A percentile compares a stretch with the other conserved stretches of the same genome.
Conservation (phyloP, 768 basidiomycete species). For the Pisolithus albus region DNA sequence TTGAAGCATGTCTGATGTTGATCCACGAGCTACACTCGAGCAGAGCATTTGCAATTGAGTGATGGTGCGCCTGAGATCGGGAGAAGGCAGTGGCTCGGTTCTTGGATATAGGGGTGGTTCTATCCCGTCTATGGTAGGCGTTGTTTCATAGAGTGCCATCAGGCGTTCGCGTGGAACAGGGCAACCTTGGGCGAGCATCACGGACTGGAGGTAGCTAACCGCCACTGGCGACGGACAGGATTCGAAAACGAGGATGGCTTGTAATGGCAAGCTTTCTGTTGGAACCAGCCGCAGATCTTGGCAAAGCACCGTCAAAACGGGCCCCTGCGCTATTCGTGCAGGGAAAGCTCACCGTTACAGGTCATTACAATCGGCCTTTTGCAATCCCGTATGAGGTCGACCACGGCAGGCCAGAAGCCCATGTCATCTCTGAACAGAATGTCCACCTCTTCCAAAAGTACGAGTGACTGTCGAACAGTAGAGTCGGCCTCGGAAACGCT, state of each 20-base stretch:
- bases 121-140: slow-evolving; percentile 15
- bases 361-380: slow-evolving; percentile 88
- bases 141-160: slow-evolving; percentile 39
- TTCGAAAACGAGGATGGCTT: slow-evolving; percentile 59
- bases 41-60: slow-evolving; percentile 54
- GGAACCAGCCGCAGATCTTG: slow-evolving; percentile 74
- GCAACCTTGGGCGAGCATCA: slow-evolving; percentile 54
- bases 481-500: slow-evolving; percentile 13
- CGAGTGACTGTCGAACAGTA: slow-evolving; percentile 70
- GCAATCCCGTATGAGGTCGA: slow-evolving; percentile 75
- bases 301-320: slow-evolving; percentile 2
- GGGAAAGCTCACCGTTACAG: slow-evolving; percentile 68
- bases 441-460: slow-evolving; percentile 94
- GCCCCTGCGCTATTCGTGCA: slow-evolving; percentile 3
- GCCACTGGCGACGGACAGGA: slow-evolving; percentile 50
- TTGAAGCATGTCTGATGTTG: slow-evolving; percentile 21
- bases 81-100: slow-evolving; percentile 23
- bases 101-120: slow-evolving; percentile 31
- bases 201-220: slow-evolving; percentile 58
- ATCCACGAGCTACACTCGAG: slow-evolving; percentile 27
- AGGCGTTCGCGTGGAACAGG: slow-evolving; percentile 37
- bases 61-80: slow-evolving; percentile 64
- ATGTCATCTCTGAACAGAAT: slow-evolving; percentile 82
- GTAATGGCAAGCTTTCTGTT: slow-evolving; percentile 64
- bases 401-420: slow-evolving; percentile 80